Evolutionary conservation across 2,329 filamentous ascomycete genomes (phyloP), one percentile per base, ranked within the genome.

Genomic region (Aspergillus hortae): DNA sequence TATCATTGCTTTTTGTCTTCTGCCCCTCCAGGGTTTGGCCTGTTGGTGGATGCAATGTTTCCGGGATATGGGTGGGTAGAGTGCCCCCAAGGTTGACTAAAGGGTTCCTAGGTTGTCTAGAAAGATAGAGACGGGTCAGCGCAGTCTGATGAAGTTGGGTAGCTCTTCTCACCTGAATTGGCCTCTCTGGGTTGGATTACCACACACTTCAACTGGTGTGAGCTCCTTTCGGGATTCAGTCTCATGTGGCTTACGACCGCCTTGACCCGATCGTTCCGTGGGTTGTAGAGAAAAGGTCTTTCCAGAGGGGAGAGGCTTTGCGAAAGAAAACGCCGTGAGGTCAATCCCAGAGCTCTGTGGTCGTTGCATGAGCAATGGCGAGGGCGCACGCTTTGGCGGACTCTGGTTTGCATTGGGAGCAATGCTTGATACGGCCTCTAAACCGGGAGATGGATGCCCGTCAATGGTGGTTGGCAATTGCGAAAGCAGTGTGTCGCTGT

Each of bases 341-440:
- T 72, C 64, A 21, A 67, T 52, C 1, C 58, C 62, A 6, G 65
- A 65, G 40, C 60, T 69, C 17, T 58, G 48, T 11, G 68, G 69
- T 1, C 69, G 66, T 38, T 67, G 58, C 52, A 72, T 63, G 32
- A 71, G 55, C 6, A 64, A 46, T 21, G 64, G 57, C 15, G 55
- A 49, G 2, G 46, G 52, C 51, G 36, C 17, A 49, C 23, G 51
- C 49, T 10, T 40, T 40, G 25, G 15, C 50, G 32, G 2, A 54
- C 48, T 38, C 53, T 35, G 17, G 46, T 56, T 35, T 38, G 27
- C 27, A 30, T 30, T 30, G 7, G 6, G 2, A 30, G 9, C 27
- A 9, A 6, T 30, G 9, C 27, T 30, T 30, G 27, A 30, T 2
- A 10, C 10, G 7, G 7, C 27, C 7, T 11, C 10, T 30, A 10